A percentile compares a stretch with the other conserved stretches of the same genome.
These are phyloP conservation scores for Tylopilus orsonianus DNA, from an alignment of 1,284 basidiomycete genomes.

Conservation along the genomic window DNA sequence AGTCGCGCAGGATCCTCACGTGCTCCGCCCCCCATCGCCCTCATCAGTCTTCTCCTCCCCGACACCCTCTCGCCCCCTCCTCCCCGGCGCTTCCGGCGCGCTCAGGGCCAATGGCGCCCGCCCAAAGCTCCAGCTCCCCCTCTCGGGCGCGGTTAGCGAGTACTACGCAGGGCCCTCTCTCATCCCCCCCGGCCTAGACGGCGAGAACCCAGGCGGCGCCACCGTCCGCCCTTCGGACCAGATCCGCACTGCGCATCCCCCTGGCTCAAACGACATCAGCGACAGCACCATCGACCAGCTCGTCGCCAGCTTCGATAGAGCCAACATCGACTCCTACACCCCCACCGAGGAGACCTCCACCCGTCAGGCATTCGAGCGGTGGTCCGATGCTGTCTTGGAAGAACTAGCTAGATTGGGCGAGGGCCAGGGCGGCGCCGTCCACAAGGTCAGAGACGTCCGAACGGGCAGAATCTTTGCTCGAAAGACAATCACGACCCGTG, in stretches of 20 bases:
- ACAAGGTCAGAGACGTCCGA: constrained; percentile 82
- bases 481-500: constrained; percentile 94
- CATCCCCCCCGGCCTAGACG: constrained; percentile 34
- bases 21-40: constrained; percentile 39
- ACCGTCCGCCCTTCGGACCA: constrained; percentile 53
- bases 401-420: constrained; percentile 82
- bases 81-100: constrained; percentile 26
- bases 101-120: constrained; percentile 27
- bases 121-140: constrained; percentile 34
- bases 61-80: constrained; percentile 29
- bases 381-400: constrained; percentile 72
- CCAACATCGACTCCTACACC: constrained; percentile 33
- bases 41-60: constrained; percentile 37
- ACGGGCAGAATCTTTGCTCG: constrained; percentile 85
- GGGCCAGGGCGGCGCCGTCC: constrained; percentile 94
- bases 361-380: constrained; percentile 40
- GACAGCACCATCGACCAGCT: constrained; percentile 41
- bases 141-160: constrained; percentile 28
- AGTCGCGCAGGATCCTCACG: constrained; percentile 26
- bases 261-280: constrained; percentile 39
- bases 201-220: constrained; percentile 46
- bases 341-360: constrained; percentile 34
- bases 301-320: constrained; percentile 28
- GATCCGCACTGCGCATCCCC: constrained; percentile 34
- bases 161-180: constrained; percentile 34